Percentiles rank a stretch among this genome's conserved stretches.
Evolutionary conservation across 345 rosid genomes (phyloP).

Genomic region (Eucalyptus cladocalyx): DNA sequence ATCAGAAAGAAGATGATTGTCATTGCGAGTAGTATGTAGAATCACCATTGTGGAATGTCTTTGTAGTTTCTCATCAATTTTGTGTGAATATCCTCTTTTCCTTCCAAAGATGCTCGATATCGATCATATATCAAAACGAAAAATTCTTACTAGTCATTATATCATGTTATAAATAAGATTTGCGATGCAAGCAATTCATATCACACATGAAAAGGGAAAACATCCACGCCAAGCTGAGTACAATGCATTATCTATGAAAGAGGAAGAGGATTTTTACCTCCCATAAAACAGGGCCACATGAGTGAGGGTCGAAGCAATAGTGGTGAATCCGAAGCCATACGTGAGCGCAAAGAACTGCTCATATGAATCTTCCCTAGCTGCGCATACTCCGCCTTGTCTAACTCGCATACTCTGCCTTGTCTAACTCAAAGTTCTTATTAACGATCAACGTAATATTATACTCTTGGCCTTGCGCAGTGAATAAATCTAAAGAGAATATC

Average conservation of each 20-base stretch:
- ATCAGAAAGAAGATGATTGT: neutral
- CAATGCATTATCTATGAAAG: neutral
- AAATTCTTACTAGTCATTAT: neutral
- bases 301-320: neutral
- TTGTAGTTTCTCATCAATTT: neutral
- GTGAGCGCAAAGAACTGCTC: neutral
- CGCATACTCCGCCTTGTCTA: neutral
- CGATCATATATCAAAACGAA: neutral
- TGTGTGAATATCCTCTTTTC: constrained; percentile 2
- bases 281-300: constrained; percentile 1
- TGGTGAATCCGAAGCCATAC: neutral
- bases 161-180: neutral
- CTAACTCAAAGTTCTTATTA: neutral
- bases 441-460: neutral
- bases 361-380: neutral
- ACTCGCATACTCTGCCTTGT: neutral
- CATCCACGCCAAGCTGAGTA: neutral
- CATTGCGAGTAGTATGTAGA: neutral
- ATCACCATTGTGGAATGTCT: neutral
- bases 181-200: neutral
- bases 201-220: neutral
- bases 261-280: neutral
- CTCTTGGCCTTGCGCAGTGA: neutral
- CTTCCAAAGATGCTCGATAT: neutral
- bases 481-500: neutral